Evolutionary conservation across 345 rosid genomes (phyloP).

Genomic region (sweet orange (Citrus sinensis)): DVS_A1.0 CM039165.1:31218501-31219000

Average conservation of each 20-base stretch:
- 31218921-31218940: not conserved
- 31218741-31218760: slow-evolving; percentile 93
- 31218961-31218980: not conserved
- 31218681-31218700: slow-evolving; percentile 90
- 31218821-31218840: not conserved
- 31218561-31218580: slow-evolving; percentile 66
- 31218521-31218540: slow-evolving; percentile 67
- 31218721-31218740: slow-evolving; percentile 56
- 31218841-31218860: not conserved
- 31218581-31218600: not conserved
- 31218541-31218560: slow-evolving; percentile 74
- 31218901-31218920: not conserved
- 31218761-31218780: slow-evolving; percentile 6
- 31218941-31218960: not conserved
- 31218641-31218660: slow-evolving; percentile 62
- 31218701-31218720: slow-evolving; percentile 88
- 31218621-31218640: not conserved
- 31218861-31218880: not conserved
- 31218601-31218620: not conserved
- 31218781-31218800: not conserved
- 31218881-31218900: not conserved
- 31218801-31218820: not conserved
- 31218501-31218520: slow-evolving; percentile 76
- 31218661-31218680: slow-evolving; percentile 78
- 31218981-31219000: not conserved